Percentiles rank a stretch among this genome's conserved stretches.
These are phyloP conservation scores for Aureoboletus auriporus DNA, from an alignment of 768 basidiomycete species.

Conservation along the genomic window DNA sequence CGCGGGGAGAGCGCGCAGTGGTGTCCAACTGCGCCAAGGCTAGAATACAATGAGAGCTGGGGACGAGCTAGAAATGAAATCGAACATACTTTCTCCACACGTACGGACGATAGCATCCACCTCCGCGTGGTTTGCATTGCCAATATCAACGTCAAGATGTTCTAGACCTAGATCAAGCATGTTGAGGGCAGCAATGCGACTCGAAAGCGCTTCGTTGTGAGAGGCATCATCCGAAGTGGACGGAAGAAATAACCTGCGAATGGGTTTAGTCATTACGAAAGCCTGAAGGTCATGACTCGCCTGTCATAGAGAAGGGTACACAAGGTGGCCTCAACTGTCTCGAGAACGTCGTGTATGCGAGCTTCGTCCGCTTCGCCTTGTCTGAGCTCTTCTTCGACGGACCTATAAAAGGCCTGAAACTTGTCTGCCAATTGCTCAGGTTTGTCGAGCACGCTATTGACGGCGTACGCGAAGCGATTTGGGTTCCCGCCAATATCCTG, in stretches of 20 bases:
- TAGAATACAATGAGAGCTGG: slow-evolving; percentile 31
- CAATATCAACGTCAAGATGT: slow-evolving; percentile 85
- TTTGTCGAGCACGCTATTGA: slow-evolving; percentile 39
- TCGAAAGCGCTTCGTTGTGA: slow-evolving; percentile 88
- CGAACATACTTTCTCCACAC: slow-evolving; percentile 74
- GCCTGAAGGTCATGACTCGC: slow-evolving; percentile 32
- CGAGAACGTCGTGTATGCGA: slow-evolving; percentile 58
- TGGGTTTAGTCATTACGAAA: neutral
- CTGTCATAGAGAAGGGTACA: slow-evolving; percentile 81
- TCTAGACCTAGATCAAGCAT: slow-evolving; percentile 84
- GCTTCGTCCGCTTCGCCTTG: slow-evolving; percentile 35
- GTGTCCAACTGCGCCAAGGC: slow-evolving; percentile 52
- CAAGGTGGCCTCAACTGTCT: slow-evolving; percentile 68
- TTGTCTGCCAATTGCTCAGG: slow-evolving; percentile 48
- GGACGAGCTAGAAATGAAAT: neutral
- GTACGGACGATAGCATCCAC: slow-evolving; percentile 62
- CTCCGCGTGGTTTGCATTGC: slow-evolving; percentile 39
- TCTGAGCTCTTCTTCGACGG: slow-evolving; percentile 61
- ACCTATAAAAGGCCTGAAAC: slow-evolving; percentile 70
- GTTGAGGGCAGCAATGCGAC: slow-evolving; percentile 86
- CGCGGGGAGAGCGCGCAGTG: slow-evolving; percentile 55
- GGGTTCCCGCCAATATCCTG: slow-evolving; percentile 28
- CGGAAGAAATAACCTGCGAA: slow-evolving; percentile 69
- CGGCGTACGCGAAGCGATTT: slow-evolving; percentile 29
- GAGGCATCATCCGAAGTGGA: slow-evolving; percentile 71